Evolutionary conservation across 2,329 filamentous ascomycete species (phyloP), one percentile per base, ranked within the genome.

Genomic region (Periconia sp.): DNA sequence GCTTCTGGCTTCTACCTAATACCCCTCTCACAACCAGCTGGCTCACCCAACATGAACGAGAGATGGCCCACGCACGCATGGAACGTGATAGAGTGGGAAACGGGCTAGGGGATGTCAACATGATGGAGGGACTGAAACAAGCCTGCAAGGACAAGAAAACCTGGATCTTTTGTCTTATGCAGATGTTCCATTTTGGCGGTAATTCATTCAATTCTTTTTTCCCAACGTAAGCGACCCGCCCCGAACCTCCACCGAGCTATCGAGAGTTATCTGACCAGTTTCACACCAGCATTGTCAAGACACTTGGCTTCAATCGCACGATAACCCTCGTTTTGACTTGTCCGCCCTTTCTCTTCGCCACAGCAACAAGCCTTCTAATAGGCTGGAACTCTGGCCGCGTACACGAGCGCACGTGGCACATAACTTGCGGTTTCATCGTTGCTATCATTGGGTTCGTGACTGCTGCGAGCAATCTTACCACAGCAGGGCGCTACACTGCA

Each of bases 391-490:
- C 79, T 2, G 82, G 79, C 0, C 73, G 74, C 2, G 66, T 77
- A 47, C 76, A 80, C 47, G 79, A 82, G 58, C 74, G 79, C 13
- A 80, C 78, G 0, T 81, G 77, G 77, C 79, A 82, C 49, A 80
- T 81, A 42, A 79, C 78, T 0, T 64, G 52, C 3, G 76, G 77
- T 2, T 63, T 80, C 3, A 53, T 64, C 0, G 60, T 77, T 19
- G 75, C 76, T 2, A 66, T 80, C 2, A 67, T 70, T 0, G 78
- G 78, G 2, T 79, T 80, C 40, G 66, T 77, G 6, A 68, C 68
- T 23, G 63, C 65, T 17, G 65, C 65, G 6, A 63, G 59, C 40
- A 68, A 65, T 0, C 7, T 69, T 41, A 66, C 68, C 45, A 68
- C 64, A 0, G 65, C 65, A 2, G 66, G 59, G 2, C 59, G 66